Conservation (phyloP, 805 yeast genomes). For the Wickerhamiella vanderwaltii region DNA sequence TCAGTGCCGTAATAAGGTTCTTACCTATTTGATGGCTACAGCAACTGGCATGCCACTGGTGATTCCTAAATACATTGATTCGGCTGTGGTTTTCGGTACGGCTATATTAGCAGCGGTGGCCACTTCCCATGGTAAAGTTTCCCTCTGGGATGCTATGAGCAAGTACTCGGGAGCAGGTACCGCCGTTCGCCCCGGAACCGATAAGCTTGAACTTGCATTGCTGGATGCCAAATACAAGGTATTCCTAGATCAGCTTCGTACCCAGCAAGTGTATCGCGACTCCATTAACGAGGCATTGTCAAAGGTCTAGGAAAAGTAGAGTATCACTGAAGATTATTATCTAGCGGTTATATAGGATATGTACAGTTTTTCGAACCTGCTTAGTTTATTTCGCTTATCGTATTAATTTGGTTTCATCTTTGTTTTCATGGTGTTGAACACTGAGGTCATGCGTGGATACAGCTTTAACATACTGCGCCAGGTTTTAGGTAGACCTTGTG, state of each 20-base stretch:
- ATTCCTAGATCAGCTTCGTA: constrained; percentile 74
- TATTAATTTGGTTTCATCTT: neutral
- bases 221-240: constrained; percentile 71
- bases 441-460: neutral
- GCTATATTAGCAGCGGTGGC: constrained; percentile 94
- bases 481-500: neutral
- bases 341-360: no score
- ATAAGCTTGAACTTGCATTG: constrained; percentile 36
- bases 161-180: constrained; percentile 72
- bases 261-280: constrained; percentile 65
- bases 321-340: no score
- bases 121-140: constrained; percentile 41
- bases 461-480: neutral
- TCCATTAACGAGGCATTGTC: constrained; percentile 32
- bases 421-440: constrained; percentile 1
- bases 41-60: constrained; percentile 86
- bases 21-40: constrained; percentile 83
- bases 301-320: neutral
- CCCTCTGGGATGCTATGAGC: constrained; percentile 78
- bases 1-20: constrained; percentile 82
- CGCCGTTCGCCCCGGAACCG: constrained; percentile 55
- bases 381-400: no score
- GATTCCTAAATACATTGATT: constrained; percentile 89
- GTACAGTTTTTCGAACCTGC: no score
- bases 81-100: constrained; percentile 93